Evolutionary conservation across 2,329 filamentous ascomycete species (phyloP).

Genomic region (Lojkania enalia): DNA sequence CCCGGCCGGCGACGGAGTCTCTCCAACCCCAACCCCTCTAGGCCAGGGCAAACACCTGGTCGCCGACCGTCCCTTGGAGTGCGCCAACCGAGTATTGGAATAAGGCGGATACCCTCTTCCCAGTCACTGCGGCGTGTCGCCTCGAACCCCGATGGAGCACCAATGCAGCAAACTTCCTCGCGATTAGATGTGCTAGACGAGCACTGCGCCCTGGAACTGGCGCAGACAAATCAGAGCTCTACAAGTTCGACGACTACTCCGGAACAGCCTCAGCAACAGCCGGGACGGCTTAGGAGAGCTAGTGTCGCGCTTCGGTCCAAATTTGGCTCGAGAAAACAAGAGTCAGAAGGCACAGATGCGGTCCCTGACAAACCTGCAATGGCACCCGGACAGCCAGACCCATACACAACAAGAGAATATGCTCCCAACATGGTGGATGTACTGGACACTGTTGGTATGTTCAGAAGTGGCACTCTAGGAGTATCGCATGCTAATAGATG

Average conservation of each 20-base stretch:
- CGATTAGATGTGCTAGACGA: slow-evolving; percentile 31
- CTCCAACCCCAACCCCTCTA: no score
- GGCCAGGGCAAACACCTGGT: no score
- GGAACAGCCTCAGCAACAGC: slow-evolving; percentile 6
- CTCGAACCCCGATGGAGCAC: slow-evolving; percentile 17
- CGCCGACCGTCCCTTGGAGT: slow-evolving; percentile 28
- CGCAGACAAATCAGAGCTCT: slow-evolving; percentile 19
- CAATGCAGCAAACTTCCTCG: slow-evolving; percentile 20
- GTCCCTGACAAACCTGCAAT: slow-evolving; percentile 5
- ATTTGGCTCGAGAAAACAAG: slow-evolving; percentile 32
- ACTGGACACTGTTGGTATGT: slow-evolving; percentile 68
- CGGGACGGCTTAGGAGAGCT: slow-evolving; percentile 31
- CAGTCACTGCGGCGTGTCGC: slow-evolving; percentile 26
- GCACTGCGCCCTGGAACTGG: background rate
- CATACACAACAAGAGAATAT: slow-evolving; percentile 50
- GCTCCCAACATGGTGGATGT: slow-evolving; percentile 66
- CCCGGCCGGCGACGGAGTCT: no score
- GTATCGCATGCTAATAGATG: slow-evolving; percentile 16
- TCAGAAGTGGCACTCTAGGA: background rate
- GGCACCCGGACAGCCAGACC: slow-evolving; percentile 7
- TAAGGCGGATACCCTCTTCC: slow-evolving; percentile 38
- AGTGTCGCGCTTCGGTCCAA: slow-evolving; percentile 33
- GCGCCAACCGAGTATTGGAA: slow-evolving; percentile 43
- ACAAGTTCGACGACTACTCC: slow-evolving; percentile 18
- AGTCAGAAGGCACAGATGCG: slow-evolving; percentile 15